These are phyloP conservation scores for Helianthus tuberosus DNA, from an alignment of 129 eudicot genomes.

Conservation along the genomic window DNA sequence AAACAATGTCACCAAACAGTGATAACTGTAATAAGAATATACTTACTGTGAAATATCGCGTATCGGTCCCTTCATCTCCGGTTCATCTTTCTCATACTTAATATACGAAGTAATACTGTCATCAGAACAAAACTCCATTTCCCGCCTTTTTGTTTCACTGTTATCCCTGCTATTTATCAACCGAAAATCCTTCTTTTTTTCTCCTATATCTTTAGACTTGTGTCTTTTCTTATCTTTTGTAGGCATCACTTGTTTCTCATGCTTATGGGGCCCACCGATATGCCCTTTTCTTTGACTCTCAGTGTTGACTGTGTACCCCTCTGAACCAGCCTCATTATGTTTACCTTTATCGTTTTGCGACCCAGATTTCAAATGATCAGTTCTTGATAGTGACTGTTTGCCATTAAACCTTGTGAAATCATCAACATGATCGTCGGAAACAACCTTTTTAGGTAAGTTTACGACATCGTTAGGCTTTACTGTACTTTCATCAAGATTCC, in stretches of 20 bases:
- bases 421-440: slow-evolving; percentile 43
- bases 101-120: slow-evolving; percentile 59
- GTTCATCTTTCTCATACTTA: slow-evolving; percentile 86
- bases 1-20: slow-evolving; percentile 13
- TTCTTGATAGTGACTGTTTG: slow-evolving; percentile 32
- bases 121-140: slow-evolving; percentile 64
- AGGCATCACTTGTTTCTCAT: slow-evolving; percentile 49
- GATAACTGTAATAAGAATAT: neutral
- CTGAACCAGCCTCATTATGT: slow-evolving; percentile 40
- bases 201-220: slow-evolving; percentile 47
- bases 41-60: slow-evolving; percentile 75
- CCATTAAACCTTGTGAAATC: slow-evolving; percentile 48
- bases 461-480: slow-evolving; percentile 53
- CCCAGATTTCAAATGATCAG: slow-evolving; percentile 45
- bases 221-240: slow-evolving; percentile 57
- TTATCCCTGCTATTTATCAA: slow-evolving; percentile 42
- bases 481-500: slow-evolving; percentile 58
- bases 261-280: slow-evolving; percentile 37
- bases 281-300: slow-evolving; percentile 51
- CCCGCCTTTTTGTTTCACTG: slow-evolving; percentile 50
- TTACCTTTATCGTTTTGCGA: slow-evolving; percentile 51
- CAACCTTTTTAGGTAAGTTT: slow-evolving; percentile 45
- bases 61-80: slow-evolving; percentile 94
- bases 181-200: slow-evolving; percentile 51
- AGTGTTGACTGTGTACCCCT: slow-evolving; percentile 29